Base-by-base conservation (phyloP, 768 basidiomycete genomes). In the Tephrocybe rancida region DNA sequence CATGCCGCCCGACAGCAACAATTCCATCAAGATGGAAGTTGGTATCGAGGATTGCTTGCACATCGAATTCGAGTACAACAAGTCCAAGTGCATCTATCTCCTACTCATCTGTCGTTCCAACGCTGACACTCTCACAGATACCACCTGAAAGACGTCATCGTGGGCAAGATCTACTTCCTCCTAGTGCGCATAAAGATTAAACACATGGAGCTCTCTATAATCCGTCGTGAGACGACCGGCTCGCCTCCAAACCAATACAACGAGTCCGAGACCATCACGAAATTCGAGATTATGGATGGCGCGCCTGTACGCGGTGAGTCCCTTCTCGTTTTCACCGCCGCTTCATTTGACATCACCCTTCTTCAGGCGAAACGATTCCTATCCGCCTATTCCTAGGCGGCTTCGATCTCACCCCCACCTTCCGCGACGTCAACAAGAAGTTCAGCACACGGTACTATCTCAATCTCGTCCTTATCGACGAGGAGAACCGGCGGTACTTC, bases 41-140 rank as follows among this genome's bases (percentile, higher is more conserved):
- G 97, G 97, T 7, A 99, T 99, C 55, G 97, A 98, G 69, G 97
- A 98, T 66, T 98, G 97, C 70, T 71, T 98, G 63, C 96, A 98
- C 69, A 99, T 98, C 63, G 97, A 98, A 68, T 98, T 98, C 60
- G 97, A 98, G 74, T 98, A 99, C 75, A 98, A 99, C 80, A 98
- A 98, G 69, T 96, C 95, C 52, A 98, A 99, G 96, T 92, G 54
- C 59, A 90, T 77, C 35, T 16, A 14, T 32, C 7, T n/a, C 45
- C 47, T 29, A 24, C 16, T 21, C 5, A 19, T 24, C 21, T 10
- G 48, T 19, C 5, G 42, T 21, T 2, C 0, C 21, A 37, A 45
- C 11, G 3, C 43, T 16, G n/a, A 50, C 10, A 25, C 1, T 10
- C 25, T 2, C 38, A 24, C 47, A 99, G 96, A 73, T 99, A 99